Evolutionary conservation across 78 protist species (phyloP), one percentile per base, ranked within the genome.

Genomic region (Dictyostelium capitatum): DNA sequence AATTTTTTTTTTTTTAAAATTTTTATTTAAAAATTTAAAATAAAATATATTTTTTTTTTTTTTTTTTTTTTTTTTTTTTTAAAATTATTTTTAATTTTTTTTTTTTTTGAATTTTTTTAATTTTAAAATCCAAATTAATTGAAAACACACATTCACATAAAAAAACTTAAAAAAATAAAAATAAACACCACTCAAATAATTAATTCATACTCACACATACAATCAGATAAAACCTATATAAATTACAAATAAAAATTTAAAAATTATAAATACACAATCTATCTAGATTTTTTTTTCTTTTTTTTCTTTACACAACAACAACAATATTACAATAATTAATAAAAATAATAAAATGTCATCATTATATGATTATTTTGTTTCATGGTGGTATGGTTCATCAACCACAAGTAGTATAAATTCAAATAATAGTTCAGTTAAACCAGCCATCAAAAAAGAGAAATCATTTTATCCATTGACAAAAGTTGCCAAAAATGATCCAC

Each of bases 401-500:
- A 19, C 78, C 0, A 6, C 82, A 5, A 69, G 14, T 5, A 67
- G 28, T 3, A 23, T 46, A 67, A 50, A 65, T 8, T 32, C 82
- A 3, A 32, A n/a, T n/a, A 37, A 37, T 37, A 37, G 43, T 37
- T 37, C 43, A 37, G 79, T 30, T 17, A 41, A 59, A 6, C 81
- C 81, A 48, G 11, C 32, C 19, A 19, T 48, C 20, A 25, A 43
- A 54, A 64, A 37, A 37, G 59, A 79, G 51, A 3, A 23, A 8
- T 20, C 50, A 23, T 79, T 79, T 12, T 79, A 79, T 54, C 41
- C 83, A 48, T 54, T 79, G 23, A 20, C 11, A 1, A 87, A 46
- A 47, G 93, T 87, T 59, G n/a, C 43, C 4, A 59, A 30, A 59
- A 69, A 69, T 6, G 93, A 87, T 78, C 48, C 72, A 23, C 14